A percentile compares a stretch with the other conserved stretches of the same genome.
phyloP scores from a whole-genome alignment of 192 early-diverging fungal genomes.

The Rhizophagus clarus region DNA sequence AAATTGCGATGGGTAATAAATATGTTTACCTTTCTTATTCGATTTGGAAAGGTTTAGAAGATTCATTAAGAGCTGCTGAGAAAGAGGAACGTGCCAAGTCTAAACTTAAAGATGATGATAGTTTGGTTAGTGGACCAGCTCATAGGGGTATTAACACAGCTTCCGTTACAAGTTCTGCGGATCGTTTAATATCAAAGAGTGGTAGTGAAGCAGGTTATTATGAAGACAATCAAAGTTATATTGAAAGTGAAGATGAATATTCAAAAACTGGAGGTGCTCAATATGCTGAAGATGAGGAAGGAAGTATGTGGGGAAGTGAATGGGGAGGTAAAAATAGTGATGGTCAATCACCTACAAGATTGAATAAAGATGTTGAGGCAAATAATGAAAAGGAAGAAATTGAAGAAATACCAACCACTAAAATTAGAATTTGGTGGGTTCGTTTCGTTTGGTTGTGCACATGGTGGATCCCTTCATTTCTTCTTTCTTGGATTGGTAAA shows the following conservation, averaged over 20 bases:
- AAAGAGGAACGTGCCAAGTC: conserved; percentile 52
- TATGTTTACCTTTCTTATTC: conserved; percentile 65
- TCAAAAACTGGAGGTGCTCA: conserved; percentile 2
- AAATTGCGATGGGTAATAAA: conserved; percentile 55
- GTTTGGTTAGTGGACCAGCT: conserved; percentile 39
- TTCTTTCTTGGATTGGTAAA: conserved; percentile 58
- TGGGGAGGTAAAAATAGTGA: conserved; percentile 45
- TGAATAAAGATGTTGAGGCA: conserved; percentile 23
- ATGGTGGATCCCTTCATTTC: conserved; percentile 76
- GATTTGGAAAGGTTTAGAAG: conserved; percentile 69
- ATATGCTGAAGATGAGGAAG: conserved; percentile 34
- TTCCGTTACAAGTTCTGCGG: conserved; percentile 31
- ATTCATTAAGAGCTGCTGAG: conserved; percentile 58
- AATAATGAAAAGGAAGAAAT: conserved; percentile 40
- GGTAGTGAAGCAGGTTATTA: conserved; percentile 33
- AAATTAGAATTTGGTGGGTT: conserved; percentile 64
- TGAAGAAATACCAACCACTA: conserved; percentile 52
- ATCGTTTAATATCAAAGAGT: conserved; percentile 18
- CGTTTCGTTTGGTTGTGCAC: conserved; percentile 80
- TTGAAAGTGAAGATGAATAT: conserved; percentile 42
- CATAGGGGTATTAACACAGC: conserved; percentile 40
- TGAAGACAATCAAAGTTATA: conserved; percentile 34
- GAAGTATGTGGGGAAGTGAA: conserved; percentile 47
- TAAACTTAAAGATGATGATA: conserved; percentile 45
- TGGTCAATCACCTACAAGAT: background rate